A percentile compares a stretch with the other conserved stretches of the same genome.
Evolutionary conservation across 2,329 filamentous ascomycete genomes (phyloP).

Genomic region (Diaporthe vaccinii): DNA sequence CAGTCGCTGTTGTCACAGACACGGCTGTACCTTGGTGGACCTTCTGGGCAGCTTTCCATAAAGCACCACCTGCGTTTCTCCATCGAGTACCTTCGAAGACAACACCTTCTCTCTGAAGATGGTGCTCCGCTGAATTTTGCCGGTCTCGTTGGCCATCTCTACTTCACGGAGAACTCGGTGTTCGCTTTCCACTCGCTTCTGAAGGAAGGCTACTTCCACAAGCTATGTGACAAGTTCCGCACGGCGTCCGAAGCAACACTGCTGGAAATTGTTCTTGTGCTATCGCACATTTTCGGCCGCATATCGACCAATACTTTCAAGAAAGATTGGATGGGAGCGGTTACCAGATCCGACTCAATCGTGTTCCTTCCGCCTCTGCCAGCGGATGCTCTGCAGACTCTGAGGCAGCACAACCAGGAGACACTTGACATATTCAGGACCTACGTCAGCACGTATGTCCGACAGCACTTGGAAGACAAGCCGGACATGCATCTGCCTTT

Average conservation of each 20-base stretch:
- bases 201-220: constrained; percentile 76
- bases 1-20: constrained; percentile 78
- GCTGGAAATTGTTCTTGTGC: constrained; percentile 74
- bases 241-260: constrained; percentile 63
- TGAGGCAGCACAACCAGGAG: constrained; percentile 73
- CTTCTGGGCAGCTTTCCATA: constrained; percentile 76
- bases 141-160: constrained; percentile 77
- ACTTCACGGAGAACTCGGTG: constrained; percentile 80
- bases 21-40: constrained; percentile 77
- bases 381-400: constrained; percentile 64
- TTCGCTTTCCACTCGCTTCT: constrained; percentile 84
- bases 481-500: constrained; percentile 72
- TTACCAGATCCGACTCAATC: constrained; percentile 71
- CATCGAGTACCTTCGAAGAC: constrained; percentile 81
- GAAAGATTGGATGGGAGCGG: constrained; percentile 60
- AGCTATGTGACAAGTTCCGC: constrained; percentile 71
- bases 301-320: constrained; percentile 60
- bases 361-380: constrained; percentile 77
- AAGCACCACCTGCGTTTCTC: constrained; percentile 85
- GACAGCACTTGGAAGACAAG: constrained; percentile 68
- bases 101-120: constrained; percentile 71
- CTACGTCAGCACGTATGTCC: constrained; percentile 78
- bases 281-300: constrained; percentile 80
- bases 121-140: constrained; percentile 81
- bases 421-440: constrained; percentile 75